Evolutionary conservation across 2,329 filamentous ascomycete genomes (phyloP), one percentile per base, ranked within the genome.

Genomic region (Fusarium devonianum): DNA sequence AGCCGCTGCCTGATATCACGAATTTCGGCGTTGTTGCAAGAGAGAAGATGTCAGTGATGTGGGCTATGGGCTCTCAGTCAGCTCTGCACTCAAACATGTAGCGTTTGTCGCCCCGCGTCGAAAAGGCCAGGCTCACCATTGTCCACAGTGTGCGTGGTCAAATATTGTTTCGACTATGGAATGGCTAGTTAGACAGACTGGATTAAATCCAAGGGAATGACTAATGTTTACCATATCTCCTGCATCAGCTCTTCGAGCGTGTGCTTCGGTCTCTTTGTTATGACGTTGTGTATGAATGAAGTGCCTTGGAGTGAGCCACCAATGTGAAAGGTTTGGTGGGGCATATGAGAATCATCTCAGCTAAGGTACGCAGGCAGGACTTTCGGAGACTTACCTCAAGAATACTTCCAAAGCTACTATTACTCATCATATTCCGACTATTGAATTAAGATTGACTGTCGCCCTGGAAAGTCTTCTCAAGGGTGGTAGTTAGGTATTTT

Each of bases 101-200:
- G 51, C 35, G 36, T 30, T 53, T 23, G 25, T 51, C 40, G 18
- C 33, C 52, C 43, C 42, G 46, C 64, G 46, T 64, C 70, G 56
- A 69, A 62, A 53, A 70, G 69, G 67, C 69, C 29, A 41, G 43
- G 68, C 78, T 71, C 71, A 90, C 90, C 92, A 78, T 92, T 84
- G 70, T 96, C 89, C 71, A 96, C 84, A 32, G 92, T 93, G 73
- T 96, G 90, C 62, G 89, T 88, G 67, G 93, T 95, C 56, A 99
- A 83, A 72, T 97, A 99, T 87, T 97, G 94, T 78, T 97, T 97
- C 46, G 94, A 99, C 94, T 97, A 52, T 2, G 49, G 13, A 17
- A 7, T 36, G 36, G 34, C 55, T 39, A 57, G 49, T 34, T 32
- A 14, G 11, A 29, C n/a, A 33, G 19, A 4, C 10, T 11, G 2